Conservation (phyloP, 2,329 filamentous ascomycete genomes). For the Penicillium sp. region DNA sequence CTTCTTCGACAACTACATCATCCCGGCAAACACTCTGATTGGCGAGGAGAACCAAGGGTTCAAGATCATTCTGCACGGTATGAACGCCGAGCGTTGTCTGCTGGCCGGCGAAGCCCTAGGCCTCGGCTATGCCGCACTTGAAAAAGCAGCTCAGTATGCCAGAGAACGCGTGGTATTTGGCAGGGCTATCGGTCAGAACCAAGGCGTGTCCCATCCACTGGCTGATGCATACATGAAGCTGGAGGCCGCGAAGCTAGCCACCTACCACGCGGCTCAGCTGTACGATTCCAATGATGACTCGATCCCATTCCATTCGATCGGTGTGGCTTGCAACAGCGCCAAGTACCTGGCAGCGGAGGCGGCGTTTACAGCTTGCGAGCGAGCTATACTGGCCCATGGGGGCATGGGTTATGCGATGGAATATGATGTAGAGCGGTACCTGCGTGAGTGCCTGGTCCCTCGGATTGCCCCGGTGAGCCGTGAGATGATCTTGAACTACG, state of each 20-base stretch:
- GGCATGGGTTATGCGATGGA: constrained; percentile 64
- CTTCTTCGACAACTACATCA: constrained; percentile 75
- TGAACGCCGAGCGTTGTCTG: constrained; percentile 75
- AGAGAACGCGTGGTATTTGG: constrained; percentile 60
- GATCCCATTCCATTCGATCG: constrained; percentile 56
- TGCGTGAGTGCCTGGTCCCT: constrained; percentile 59
- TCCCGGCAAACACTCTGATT: constrained; percentile 63
- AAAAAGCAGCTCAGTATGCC: constrained; percentile 63
- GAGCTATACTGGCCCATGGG: constrained; percentile 56
- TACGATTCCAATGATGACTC: constrained; percentile 56
- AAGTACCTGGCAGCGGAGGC: constrained; percentile 65
- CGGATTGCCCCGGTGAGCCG: constrained; percentile 59
- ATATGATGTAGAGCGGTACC: constrained; percentile 61
- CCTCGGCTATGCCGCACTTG: constrained; percentile 69
- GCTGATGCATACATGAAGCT: constrained; percentile 60
- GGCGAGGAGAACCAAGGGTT: constrained; percentile 74
- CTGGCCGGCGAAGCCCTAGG: constrained; percentile 77
- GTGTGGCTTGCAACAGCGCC: constrained; percentile 65
- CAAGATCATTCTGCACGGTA: constrained; percentile 72
- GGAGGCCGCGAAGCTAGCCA: constrained; percentile 60
- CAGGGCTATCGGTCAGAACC: constrained; percentile 58
- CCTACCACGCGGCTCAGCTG: constrained; percentile 58
- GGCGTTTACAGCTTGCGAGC: constrained; percentile 59
- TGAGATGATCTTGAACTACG: constrained; percentile 49
- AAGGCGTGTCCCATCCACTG: constrained; percentile 59